phyloP scores from a whole-genome alignment of 441 rosid genomes.

The Rhodomyrtus psidioides region DNA sequence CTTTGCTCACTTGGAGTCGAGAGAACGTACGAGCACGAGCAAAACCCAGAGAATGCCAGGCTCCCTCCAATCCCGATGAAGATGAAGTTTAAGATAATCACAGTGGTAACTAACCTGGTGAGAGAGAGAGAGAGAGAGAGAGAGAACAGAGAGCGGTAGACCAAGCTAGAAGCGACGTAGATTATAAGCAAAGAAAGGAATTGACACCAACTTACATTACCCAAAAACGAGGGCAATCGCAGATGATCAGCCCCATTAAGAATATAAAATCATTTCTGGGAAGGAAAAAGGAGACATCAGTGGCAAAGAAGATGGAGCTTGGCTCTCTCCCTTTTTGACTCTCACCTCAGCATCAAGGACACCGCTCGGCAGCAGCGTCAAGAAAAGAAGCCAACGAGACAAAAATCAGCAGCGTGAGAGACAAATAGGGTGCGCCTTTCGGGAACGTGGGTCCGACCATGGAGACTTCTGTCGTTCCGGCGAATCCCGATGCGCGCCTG shows the following conservation, averaged over 20 bases:
- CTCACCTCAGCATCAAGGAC: background rate
- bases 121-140: background rate
- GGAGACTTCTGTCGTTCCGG: background rate
- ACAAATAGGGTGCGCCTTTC: background rate
- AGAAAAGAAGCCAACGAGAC: background rate
- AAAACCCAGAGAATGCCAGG: background rate
- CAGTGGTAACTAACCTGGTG: background rate
- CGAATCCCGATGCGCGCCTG: background rate
- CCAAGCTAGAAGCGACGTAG: slow-evolving; percentile 13
- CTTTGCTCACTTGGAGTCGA: background rate
- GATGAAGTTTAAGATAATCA: background rate
- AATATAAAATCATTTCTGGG: background rate
- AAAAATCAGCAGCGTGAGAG: background rate
- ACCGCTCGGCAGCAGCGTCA: background rate
- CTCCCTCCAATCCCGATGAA: background rate
- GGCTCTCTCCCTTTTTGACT: background rate
- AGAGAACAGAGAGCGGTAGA: background rate
- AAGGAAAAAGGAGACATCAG: background rate
- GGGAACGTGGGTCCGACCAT: background rate
- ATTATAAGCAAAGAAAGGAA: slow-evolving; percentile 44
- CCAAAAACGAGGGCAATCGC: background rate
- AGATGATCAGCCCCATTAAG: background rate
- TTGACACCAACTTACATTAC: slow-evolving; percentile 14
- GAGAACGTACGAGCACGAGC: background rate
- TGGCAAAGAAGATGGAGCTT: background rate